Evolutionary conservation across 2,329 filamentous ascomycete species (phyloP), one percentile per base, ranked within the genome.

Genomic region (Ascochyta fabae): DNA sequence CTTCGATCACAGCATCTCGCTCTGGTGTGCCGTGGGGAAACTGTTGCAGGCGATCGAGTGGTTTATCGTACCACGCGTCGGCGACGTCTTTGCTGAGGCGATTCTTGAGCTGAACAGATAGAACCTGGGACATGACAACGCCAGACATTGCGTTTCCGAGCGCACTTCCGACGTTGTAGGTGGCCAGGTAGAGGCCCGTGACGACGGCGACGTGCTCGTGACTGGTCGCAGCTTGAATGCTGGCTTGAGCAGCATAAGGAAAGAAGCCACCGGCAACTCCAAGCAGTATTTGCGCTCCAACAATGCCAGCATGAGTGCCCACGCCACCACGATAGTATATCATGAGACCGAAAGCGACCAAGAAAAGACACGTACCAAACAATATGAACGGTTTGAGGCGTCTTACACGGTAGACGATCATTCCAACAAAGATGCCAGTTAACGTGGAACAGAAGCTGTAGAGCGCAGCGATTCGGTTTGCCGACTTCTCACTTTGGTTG

Each of bases 251-350:
- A 5, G 80, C 77, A 50, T 83, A 83, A 0, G 80, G 75, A 72
- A 88, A 88, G 73, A 89, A 77, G 47, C 86, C 86, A 40, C 85
- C 86, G 1, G 84, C 85, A 47, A 88, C 78, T 58, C 86, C 86
- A 1, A 89, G 79, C 2, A 88, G 73, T 6, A 88, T 75, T 68
- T 89, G 84, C 1, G 83, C 85, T 13, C 81, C 86, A 53, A 89
- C 84, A 48, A 89, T 78, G 27, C 86, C 87, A 1, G 80, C 78
- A 48, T 84, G 77, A 52, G 75, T 78, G 1, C 69, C 75, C 0
- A 77, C 64, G 7, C 81, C 80, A 27, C 85, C 85, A 23, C 86
- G 84, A 76, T 79, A 89, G 61, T 80, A 78, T 64, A 88, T 88
- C 26, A 89, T 77, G 0, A 89, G 79, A 8, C 86, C 86, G 55